A percentile compares a stretch with the other conserved stretches of the same genome.
phyloP scores from a whole-genome alignment of 306 rosid genomes.

The Datisca glomerata region DNA sequence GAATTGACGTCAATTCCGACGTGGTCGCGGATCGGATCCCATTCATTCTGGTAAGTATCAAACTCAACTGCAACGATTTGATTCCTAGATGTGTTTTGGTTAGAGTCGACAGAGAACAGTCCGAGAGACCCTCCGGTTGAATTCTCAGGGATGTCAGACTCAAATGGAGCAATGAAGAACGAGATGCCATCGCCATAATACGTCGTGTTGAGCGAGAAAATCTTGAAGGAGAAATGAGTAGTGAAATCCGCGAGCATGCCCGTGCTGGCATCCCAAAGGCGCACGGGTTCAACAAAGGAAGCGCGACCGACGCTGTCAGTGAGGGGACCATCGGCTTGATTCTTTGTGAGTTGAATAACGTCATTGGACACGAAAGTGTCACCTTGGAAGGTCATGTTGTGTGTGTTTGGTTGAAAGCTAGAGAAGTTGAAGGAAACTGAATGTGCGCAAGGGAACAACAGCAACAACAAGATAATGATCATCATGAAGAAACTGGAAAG shows the following conservation, averaged over 20 bases:
- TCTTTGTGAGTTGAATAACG: conserved; percentile 50
- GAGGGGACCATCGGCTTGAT: conserved; percentile 28
- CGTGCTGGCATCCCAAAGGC: conserved; percentile 38
- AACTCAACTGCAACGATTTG: conserved; percentile 64
- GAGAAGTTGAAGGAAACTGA: conserved; percentile 44
- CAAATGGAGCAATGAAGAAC: conserved; percentile 51
- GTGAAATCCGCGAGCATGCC: conserved; percentile 41
- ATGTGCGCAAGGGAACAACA: conserved; percentile 9
- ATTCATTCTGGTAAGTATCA: conserved; percentile 25
- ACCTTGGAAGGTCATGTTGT: conserved; percentile 20
- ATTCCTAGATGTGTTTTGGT: conserved; percentile 19
- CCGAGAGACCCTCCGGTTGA: conserved; percentile 59
- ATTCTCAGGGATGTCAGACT: conserved; percentile 28
- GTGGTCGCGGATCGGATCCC: conserved; percentile 58
- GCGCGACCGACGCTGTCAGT: conserved; percentile 48
- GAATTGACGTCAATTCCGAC: conserved; percentile 61
- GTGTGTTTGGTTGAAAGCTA: conserved; percentile 20
- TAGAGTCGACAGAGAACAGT: conserved; percentile 21
- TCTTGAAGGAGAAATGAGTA: conserved; percentile 59
- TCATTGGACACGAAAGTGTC: conserved; percentile 35
- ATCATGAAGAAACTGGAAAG: conserved; percentile 6
- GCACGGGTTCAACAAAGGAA: conserved; percentile 31
- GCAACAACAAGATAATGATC: conserved; percentile 16
- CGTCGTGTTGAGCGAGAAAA: conserved; percentile 10
- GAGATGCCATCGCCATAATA: conserved; percentile 45